phyloP scores from a whole-genome alignment of 129 eudicot genomes.

The Solidago caesia region DNA sequence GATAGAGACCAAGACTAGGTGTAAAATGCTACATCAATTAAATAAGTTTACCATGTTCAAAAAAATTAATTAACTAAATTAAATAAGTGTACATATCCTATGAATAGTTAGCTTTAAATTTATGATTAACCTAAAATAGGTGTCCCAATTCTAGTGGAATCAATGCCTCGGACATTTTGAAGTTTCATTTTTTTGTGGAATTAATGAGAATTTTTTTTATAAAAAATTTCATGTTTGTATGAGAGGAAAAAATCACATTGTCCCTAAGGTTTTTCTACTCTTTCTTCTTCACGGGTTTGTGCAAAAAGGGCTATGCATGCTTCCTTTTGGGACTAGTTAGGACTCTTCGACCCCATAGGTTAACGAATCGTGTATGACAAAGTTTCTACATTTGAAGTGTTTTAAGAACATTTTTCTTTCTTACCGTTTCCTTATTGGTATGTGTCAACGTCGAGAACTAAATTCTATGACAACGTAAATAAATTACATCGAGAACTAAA shows the following conservation, averaged over 20 bases:
- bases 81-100: neutral
- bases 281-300: too few relatives aligned
- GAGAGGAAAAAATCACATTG: neutral
- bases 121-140: neutral
- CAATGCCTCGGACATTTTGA: neutral
- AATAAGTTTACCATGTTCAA: too few relatives aligned
- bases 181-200: neutral
- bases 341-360: too few relatives aligned
- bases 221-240: neutral
- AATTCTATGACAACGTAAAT: neutral
- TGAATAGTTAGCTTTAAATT: neutral
- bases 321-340: too few relatives aligned
- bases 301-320: too few relatives aligned
- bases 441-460: too few relatives aligned
- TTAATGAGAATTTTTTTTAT: neutral
- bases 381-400: too few relatives aligned
- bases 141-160: neutral
- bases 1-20: neutral
- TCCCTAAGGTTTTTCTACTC: neutral
- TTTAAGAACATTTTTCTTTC: too few relatives aligned
- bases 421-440: too few relatives aligned
- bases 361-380: too few relatives aligned
- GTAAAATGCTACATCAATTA: neutral
- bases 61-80: too few relatives aligned
- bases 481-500: neutral